Percentiles rank a stretch among this genome's conserved stretches.
These are phyloP conservation scores for Bruguiera sexangula DNA, from an alignment of 345 rosid species.

Conservation along the genomic window DNA sequence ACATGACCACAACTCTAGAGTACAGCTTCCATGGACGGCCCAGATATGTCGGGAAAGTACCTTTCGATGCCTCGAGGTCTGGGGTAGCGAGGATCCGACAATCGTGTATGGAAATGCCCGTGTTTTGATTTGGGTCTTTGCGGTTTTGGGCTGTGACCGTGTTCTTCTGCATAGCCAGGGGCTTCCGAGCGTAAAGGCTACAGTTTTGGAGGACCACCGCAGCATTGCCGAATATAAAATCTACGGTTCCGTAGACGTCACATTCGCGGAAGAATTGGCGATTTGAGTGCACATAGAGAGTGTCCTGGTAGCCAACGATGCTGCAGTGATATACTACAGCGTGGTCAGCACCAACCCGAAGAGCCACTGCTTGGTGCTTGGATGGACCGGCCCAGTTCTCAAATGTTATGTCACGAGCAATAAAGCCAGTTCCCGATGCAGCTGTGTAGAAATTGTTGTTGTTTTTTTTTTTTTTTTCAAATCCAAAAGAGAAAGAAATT, in stretches of 20 bases:
- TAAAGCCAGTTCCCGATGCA: slow-evolving; percentile 87
- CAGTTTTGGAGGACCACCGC: slow-evolving; percentile 80
- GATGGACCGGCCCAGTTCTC: slow-evolving; percentile 69
- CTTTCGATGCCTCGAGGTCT: slow-evolving; percentile 53
- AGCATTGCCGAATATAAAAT: slow-evolving; percentile 78
- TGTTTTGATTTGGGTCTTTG: slow-evolving; percentile 91
- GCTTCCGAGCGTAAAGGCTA: slow-evolving; percentile 68
- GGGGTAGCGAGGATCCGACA: slow-evolving; percentile 53
- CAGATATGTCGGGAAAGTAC: slow-evolving; percentile 55
- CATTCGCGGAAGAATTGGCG: slow-evolving; percentile 84
- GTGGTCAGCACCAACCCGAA: slow-evolving; percentile 78
- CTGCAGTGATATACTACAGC: slow-evolving; percentile 72
- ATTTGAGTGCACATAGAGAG: slow-evolving; percentile 73
- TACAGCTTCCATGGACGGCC: slow-evolving; percentile 97
- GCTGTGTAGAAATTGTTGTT: slow-evolving; percentile 34
- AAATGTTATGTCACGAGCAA: slow-evolving; percentile 85
- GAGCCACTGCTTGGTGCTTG: slow-evolving; percentile 92
- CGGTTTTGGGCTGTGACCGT: slow-evolving; percentile 95
- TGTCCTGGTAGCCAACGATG: slow-evolving; percentile 77
- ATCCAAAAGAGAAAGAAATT: not conserved
- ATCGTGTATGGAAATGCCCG: slow-evolving; percentile 90
- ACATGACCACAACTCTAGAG: slow-evolving; percentile 71
- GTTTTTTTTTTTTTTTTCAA: too few species aligned
- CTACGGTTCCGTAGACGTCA: slow-evolving; percentile 74
- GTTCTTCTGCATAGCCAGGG: slow-evolving; percentile 70